Evolutionary conservation across 176 grass and related monocot genomes (phyloP), one percentile per base, ranked within the genome.

Genomic region (Oryza meridionalis): DNA sequence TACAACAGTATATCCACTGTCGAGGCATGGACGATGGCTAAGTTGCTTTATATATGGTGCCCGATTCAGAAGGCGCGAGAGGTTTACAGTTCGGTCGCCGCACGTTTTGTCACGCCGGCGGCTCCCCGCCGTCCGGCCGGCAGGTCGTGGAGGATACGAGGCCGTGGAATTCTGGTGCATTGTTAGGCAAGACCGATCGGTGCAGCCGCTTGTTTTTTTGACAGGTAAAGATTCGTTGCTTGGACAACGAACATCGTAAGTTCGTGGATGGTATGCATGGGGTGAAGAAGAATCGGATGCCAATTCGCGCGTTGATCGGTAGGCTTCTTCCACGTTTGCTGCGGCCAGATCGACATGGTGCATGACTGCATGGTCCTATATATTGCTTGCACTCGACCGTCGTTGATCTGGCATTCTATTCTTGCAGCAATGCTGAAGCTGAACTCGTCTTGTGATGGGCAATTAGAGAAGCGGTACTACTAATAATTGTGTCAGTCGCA

Each of bases 201-300:
- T 0, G 38, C 4, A 66, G 65, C 77, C 15, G 73, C 15, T 16
- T 67, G 46, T 32, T 12, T 65, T 9, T n/a, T 62, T 26, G 79
- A 86, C 67, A 68, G 73, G 16, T 7, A 37, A 10, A 83, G 74
- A 83, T 90, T 90, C 84, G 68, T 75, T 86, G 49, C 74, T 86
- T 86, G n/a, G 16, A 21, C 51, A 22, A 10, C 27, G 55, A 16
- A 67, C 35, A 26, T 47, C 24, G 17, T 19, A 73, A 6, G 29
- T 65, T 78, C 55, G 11, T 44, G 65, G 77, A 44, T 38, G 76
- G n/a, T 58, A 44, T 61, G 14, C n/a, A 22, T 11, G 63, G 63
- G 77, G n/a, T 2, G 40, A 2, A 16, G 4, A 59, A 38, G 80
- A 87, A 90, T 90, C 80, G 16, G 88, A 87, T 87, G 84, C 88